Evolutionary conservation across 768 basidiomycete species (phyloP).

Genomic region (Amanita fuliginea): DNA sequence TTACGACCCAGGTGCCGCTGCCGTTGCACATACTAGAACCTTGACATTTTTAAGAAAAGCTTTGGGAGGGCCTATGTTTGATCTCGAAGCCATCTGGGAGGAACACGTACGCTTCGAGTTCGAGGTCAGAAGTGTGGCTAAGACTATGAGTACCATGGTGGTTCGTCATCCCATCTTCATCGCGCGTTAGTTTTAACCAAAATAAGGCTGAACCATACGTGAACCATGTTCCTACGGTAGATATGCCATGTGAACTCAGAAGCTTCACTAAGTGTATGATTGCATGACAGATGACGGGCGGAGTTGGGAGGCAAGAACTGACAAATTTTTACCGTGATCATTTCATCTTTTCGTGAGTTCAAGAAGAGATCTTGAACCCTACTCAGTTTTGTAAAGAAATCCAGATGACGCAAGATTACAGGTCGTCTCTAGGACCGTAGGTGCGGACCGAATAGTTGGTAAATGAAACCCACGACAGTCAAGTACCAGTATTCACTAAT

Average conservation of each 20-base stretch:
- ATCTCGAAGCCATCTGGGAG: conserved; percentile 52
- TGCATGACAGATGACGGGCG: conserved; percentile 39
- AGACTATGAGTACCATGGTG: conserved; percentile 49
- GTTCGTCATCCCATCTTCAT: conserved; percentile 17
- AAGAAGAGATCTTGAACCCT: background rate
- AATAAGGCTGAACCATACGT: conserved; percentile 45
- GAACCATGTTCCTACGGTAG: conserved; percentile 44
- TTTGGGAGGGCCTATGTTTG: conserved; percentile 40
- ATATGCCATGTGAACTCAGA: background rate
- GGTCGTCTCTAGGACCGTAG: conserved; percentile 39
- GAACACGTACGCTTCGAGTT: conserved; percentile 49
- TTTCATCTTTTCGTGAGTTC: conserved; percentile 37
- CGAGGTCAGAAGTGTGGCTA: conserved; percentile 34
- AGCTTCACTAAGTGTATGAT: background rate
- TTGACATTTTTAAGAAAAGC: conserved; percentile 33
- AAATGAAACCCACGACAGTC: conserved; percentile 1
- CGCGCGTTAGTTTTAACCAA: background rate
- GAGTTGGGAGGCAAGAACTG: conserved; percentile 36
- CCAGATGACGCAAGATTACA: conserved; percentile 34
- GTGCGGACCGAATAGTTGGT: conserved; percentile 41
- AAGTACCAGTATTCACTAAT: background rate
- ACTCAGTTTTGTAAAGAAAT: conserved; percentile 21
- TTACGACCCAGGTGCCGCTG: conserved; percentile 30
- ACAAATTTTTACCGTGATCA: conserved; percentile 46
- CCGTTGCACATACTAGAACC: conserved; percentile 34